Evolutionary conservation across 176 grass and related monocot genomes (phyloP).

Genomic region (Oryza meridionalis): DNA sequence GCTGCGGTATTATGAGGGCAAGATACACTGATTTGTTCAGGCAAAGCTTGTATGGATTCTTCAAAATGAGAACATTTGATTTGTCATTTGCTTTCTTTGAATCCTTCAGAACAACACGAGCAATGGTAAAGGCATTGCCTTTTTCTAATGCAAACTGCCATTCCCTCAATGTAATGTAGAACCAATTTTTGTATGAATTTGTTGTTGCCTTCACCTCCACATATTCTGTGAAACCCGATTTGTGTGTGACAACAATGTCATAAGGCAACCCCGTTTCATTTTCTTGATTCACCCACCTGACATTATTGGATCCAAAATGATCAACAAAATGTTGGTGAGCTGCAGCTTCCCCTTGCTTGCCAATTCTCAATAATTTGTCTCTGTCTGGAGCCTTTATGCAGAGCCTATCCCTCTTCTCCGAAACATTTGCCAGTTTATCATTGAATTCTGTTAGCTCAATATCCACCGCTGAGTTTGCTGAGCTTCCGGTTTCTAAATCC

Average conservation of each 20-base stretch:
- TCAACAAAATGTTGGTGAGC: slow-evolving; percentile 64
- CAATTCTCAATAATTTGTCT: slow-evolving; percentile 51
- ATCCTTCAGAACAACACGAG: slow-evolving; percentile 57
- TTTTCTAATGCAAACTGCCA: slow-evolving; percentile 87
- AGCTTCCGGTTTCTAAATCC: slow-evolving; percentile 37
- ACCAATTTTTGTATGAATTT: slow-evolving; percentile 78
- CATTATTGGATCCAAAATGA: slow-evolving; percentile 53
- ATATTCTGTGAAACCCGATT: slow-evolving; percentile 54
- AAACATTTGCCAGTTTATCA: slow-evolving; percentile 33
- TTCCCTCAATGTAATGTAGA: slow-evolving; percentile 68
- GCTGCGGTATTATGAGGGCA: slow-evolving; percentile 58
- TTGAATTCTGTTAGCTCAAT: slow-evolving; percentile 41
- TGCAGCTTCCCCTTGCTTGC: slow-evolving; percentile 70
- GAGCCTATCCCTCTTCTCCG: slow-evolving; percentile 34
- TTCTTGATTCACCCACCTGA: slow-evolving; percentile 80
- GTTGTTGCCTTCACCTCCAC: slow-evolving; percentile 90
- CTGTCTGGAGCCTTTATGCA: slow-evolving; percentile 39
- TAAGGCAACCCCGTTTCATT: slow-evolving; percentile 82
- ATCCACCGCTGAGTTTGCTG: slow-evolving; percentile 29
- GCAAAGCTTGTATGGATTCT: slow-evolving; percentile 70
- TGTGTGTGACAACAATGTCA: slow-evolving; percentile 62
- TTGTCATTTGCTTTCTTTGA: slow-evolving; percentile 49
- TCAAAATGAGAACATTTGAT: slow-evolving; percentile 47
- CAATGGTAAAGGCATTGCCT: slow-evolving; percentile 74
- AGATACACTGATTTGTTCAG: slow-evolving; percentile 61